These are phyloP conservation scores for Podaxis sp. DNA, from an alignment of 768 basidiomycete genomes.

Conservation along the genomic window DNA sequence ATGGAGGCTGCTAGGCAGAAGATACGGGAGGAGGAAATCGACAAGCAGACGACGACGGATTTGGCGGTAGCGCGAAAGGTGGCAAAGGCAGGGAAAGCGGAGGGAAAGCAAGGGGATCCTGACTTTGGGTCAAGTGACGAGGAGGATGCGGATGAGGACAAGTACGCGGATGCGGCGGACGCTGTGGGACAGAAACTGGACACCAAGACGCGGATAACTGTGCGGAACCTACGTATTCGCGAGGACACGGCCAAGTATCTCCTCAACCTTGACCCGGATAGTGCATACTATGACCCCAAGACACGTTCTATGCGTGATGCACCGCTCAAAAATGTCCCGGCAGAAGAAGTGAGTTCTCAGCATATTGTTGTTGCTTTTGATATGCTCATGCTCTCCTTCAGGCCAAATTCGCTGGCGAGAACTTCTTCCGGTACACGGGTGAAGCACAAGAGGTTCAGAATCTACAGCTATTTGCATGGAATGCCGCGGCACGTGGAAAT, in stretches of 20 bases:
- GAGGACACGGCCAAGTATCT: conserved; percentile 99
- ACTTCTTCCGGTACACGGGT: conserved; percentile 88
- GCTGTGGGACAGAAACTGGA: conserved; percentile 98
- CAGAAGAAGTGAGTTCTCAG: conserved; percentile 75
- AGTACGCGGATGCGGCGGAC: conserved; percentile 97
- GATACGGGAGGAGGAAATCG: conserved; percentile 93
- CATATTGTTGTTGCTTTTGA: neutral
- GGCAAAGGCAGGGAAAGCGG: conserved; percentile 83
- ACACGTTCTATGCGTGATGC: conserved; percentile 99
- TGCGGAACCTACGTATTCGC: conserved; percentile 95
- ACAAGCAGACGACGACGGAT: conserved; percentile 93
- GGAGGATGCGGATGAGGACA: conserved; percentile 94
- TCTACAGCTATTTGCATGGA: conserved; percentile 96
- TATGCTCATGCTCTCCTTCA: conserved; percentile 23
- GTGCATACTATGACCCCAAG: conserved; percentile 99
- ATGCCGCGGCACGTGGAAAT: conserved; percentile 87
- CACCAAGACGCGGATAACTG: conserved; percentile 96
- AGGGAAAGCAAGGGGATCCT: conserved; percentile 68
- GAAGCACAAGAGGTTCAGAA: conserved; percentile 91
- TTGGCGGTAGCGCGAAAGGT: conserved; percentile 88
- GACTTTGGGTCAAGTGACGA: conserved; percentile 98
- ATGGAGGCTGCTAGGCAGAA: conserved; percentile 88
- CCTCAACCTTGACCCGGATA: conserved; percentile 91
- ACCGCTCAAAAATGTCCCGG: conserved; percentile 64
- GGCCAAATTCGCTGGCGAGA: conserved; percentile 94